Evolutionary conservation across 2,329 filamentous ascomycete species (phyloP).

Genomic region (Rhytidhysteron rufulum): DNA sequence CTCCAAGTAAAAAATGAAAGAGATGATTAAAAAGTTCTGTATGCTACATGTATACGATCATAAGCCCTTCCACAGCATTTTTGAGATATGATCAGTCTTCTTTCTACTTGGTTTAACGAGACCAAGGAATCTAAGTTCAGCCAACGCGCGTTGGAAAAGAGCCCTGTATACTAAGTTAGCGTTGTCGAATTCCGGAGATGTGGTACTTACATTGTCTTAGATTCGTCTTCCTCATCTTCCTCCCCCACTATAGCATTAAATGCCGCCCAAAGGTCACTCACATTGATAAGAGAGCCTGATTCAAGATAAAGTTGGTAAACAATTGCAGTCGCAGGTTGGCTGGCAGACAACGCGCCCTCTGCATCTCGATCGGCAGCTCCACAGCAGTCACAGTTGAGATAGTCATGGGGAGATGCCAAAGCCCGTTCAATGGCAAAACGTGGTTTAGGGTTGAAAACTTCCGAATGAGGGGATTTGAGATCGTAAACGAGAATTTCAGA

Average conservation of each 20-base stretch:
- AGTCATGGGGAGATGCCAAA: slow-evolving; percentile 69
- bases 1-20: slow-evolving; percentile 43
- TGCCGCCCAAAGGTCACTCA: slow-evolving; percentile 74
- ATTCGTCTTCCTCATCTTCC: slow-evolving; percentile 43
- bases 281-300: slow-evolving; percentile 71
- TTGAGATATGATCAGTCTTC: slow-evolving; percentile 88
- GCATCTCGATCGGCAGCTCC: slow-evolving; percentile 10
- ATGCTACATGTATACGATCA: slow-evolving; percentile 28
- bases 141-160: slow-evolving; percentile 78
- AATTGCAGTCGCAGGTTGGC: slow-evolving; percentile 67
- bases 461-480: slow-evolving; percentile 62
- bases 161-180: slow-evolving; percentile 43
- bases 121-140: slow-evolving; percentile 80
- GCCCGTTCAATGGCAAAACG: slow-evolving; percentile 68
- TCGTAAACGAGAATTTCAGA: slow-evolving; percentile 76
- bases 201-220: slow-evolving; percentile 44
- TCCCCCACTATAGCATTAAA: slow-evolving; percentile 63
- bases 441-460: slow-evolving; percentile 73
- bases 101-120: slow-evolving; percentile 86
- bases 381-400: slow-evolving; percentile 71
- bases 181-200: background rate
- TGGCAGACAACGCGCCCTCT: slow-evolving; percentile 49
- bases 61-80: slow-evolving; percentile 76
- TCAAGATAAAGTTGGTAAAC: slow-evolving; percentile 78
- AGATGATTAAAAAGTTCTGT: too few species aligned